phyloP scores from a whole-genome alignment of 768 basidiomycete genomes.

The Mrakia blollopis region DNA sequence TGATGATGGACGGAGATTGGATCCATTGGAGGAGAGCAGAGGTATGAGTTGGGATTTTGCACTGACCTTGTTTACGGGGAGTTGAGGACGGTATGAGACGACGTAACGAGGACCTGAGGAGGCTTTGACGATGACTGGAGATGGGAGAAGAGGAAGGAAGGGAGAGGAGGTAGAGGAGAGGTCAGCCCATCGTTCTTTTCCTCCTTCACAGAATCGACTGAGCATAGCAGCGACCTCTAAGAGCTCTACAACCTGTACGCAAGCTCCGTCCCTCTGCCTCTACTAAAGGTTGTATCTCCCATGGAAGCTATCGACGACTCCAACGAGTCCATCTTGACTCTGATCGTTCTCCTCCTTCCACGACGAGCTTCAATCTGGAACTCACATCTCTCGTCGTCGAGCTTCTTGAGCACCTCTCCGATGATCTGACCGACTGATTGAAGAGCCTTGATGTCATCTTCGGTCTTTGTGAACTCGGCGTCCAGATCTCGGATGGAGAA shows the following conservation, averaged over 20 bases:
- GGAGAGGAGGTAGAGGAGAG: not conserved
- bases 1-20: not conserved
- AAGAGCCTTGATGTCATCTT: slow-evolving; percentile 98
- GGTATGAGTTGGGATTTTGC: not conserved
- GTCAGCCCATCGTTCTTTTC: not conserved
- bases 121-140: slow-evolving; percentile 89
- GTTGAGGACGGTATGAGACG: slow-evolving; percentile 88
- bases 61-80: slow-evolving; percentile 61
- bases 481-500: slow-evolving; percentile 85
- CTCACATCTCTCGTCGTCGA: slow-evolving; percentile 95
- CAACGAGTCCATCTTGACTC: not conserved
- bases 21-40: not conserved
- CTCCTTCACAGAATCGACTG: not conserved
- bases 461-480: slow-evolving; percentile 86
- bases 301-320: not conserved
- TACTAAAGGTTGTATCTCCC: not conserved
- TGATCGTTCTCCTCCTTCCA: not conserved
- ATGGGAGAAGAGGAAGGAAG: not conserved
- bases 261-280: not conserved
- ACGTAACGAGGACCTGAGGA: slow-evolving; percentile 98
- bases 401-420: slow-evolving; percentile 96
- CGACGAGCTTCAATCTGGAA: slow-evolving; percentile 32
- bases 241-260: not conserved
- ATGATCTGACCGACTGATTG: slow-evolving; percentile 99
- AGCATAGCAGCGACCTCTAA: not conserved